phyloP scores from a whole-genome alignment of 2,329 filamentous ascomycete genomes.

The Colletotrichum spinosum region DNA sequence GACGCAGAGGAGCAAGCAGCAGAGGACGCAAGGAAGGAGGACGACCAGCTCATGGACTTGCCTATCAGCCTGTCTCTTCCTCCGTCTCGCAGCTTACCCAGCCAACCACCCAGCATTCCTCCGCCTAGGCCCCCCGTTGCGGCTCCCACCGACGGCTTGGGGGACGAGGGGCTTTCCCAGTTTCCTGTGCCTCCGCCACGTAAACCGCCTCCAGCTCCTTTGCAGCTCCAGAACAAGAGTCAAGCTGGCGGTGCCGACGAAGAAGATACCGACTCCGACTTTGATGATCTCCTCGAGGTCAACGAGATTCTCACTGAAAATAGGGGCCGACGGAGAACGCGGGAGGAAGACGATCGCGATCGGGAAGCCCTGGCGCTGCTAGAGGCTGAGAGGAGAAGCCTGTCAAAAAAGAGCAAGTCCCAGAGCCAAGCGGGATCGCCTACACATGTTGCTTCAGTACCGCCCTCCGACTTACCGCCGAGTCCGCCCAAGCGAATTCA shows the following conservation, averaged over 20 bases:
- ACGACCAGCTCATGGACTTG: slow-evolving; percentile 56
- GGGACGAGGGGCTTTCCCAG: slow-evolving; percentile 59
- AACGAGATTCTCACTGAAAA: slow-evolving; percentile 70
- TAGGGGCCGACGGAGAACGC: slow-evolving; percentile 83
- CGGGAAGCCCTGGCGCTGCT: slow-evolving; percentile 76
- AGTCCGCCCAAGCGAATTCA: slow-evolving; percentile 52
- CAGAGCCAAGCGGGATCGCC: slow-evolving; percentile 55
- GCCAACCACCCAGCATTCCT: slow-evolving; percentile 62
- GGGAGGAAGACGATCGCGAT: slow-evolving; percentile 87
- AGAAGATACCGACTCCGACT: slow-evolving; percentile 81
- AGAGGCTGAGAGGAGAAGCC: slow-evolving; percentile 77
- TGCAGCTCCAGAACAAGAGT: slow-evolving; percentile 73
- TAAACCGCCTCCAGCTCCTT: slow-evolving; percentile 86
- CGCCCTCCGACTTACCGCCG: slow-evolving; percentile 48
- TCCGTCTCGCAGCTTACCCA: slow-evolving; percentile 67
- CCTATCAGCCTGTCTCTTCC: slow-evolving; percentile 65
- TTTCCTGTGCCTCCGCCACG: slow-evolving; percentile 74
- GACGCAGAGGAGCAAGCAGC: slow-evolving; percentile 63
- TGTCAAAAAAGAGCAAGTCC: slow-evolving; percentile 79
- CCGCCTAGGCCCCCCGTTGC: slow-evolving; percentile 62
- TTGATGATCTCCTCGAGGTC: slow-evolving; percentile 81
- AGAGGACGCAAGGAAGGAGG: slow-evolving; percentile 58
- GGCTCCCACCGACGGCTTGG: slow-evolving; percentile 53
- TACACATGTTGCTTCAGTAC: slow-evolving; percentile 49
- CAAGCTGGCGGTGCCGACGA: slow-evolving; percentile 59